These are phyloP conservation scores for Cerioporus squamosus DNA, from an alignment of 1,284 basidiomycete genomes.

Conservation along the genomic window DNA sequence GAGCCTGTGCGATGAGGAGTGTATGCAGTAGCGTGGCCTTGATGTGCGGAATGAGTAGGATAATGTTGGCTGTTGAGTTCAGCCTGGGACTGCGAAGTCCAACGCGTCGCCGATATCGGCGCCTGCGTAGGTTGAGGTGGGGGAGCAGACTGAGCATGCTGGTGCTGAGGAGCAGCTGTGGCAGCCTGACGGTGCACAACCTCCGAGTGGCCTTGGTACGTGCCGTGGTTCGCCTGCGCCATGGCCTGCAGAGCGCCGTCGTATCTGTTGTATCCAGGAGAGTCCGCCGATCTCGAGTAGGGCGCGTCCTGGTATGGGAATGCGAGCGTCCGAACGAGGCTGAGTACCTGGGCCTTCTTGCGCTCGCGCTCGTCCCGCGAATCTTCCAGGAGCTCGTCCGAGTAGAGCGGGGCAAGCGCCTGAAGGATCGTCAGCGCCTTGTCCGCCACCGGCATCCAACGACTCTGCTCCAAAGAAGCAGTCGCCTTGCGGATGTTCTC, in stretches of 20 bases:
- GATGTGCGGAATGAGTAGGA: slow-evolving; percentile 5
- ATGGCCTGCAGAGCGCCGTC: slow-evolving; percentile 3
- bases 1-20: slow-evolving; percentile 11
- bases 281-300: slow-evolving; percentile 33
- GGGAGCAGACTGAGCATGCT: not conserved
- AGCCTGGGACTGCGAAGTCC: slow-evolving; percentile 22
- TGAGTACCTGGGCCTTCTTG: slow-evolving; percentile 61
- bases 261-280: slow-evolving; percentile 23
- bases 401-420: slow-evolving; percentile 71
- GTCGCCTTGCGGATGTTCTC: slow-evolving; percentile 73
- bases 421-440: slow-evolving; percentile 72
- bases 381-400: slow-evolving; percentile 53
- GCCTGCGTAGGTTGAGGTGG: slow-evolving; percentile 25
- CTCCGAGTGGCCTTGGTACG: slow-evolving; percentile 5
- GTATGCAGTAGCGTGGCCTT: slow-evolving; percentile 10
- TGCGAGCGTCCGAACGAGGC: slow-evolving; percentile 70
- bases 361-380: slow-evolving; percentile 55
- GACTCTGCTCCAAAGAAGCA: slow-evolving; percentile 62
- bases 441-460: slow-evolving; percentile 67
- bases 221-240: not conserved
- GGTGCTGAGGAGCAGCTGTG: slow-evolving; percentile 3
- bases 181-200: not conserved
- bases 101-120: slow-evolving; percentile 31
- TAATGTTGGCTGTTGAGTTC: slow-evolving; percentile 7
- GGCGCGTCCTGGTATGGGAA: slow-evolving; percentile 80